These are phyloP conservation scores for Stevia rebaudiana DNA, from an alignment of 140 eudicot species.

Conservation along the genomic window DNA sequence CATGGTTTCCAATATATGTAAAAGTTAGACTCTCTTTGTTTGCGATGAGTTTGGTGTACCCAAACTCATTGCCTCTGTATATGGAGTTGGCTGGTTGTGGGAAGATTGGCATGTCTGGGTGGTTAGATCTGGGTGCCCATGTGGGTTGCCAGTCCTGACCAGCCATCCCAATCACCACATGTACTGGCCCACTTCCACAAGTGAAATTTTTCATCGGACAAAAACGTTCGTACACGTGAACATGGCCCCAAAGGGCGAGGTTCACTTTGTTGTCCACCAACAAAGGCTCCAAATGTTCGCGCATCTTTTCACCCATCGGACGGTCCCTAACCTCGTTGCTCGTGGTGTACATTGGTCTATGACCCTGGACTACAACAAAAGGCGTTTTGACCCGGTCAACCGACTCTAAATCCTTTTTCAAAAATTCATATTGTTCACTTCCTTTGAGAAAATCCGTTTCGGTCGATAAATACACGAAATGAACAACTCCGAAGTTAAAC, in stretches of 20 bases:
- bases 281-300: constrained; percentile 75
- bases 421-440: constrained; percentile 64
- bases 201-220: constrained; percentile 74
- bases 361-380: constrained; percentile 91
- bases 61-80: constrained; percentile 88
- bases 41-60: constrained; percentile 73
- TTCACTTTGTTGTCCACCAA: constrained; percentile 68
- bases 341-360: constrained; percentile 97
- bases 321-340: constrained; percentile 61
- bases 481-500: constrained; percentile 71
- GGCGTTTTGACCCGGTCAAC: constrained; percentile 83
- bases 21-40: constrained; percentile 60
- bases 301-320: constrained; percentile 54
- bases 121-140: constrained; percentile 77
- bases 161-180: constrained; percentile 90
- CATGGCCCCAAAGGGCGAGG: constrained; percentile 95
- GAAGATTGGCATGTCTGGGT: constrained; percentile 50
- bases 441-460: constrained; percentile 83
- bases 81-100: constrained; percentile 75
- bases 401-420: constrained; percentile 78
- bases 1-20: constrained; percentile 84
- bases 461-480: constrained; percentile 80
- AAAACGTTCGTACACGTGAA: constrained; percentile 87
- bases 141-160: constrained; percentile 95
- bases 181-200: constrained; percentile 81